Conservation (phyloP, 2,329 filamentous ascomycete genomes). For the Sarocladium strictum region DNA sequence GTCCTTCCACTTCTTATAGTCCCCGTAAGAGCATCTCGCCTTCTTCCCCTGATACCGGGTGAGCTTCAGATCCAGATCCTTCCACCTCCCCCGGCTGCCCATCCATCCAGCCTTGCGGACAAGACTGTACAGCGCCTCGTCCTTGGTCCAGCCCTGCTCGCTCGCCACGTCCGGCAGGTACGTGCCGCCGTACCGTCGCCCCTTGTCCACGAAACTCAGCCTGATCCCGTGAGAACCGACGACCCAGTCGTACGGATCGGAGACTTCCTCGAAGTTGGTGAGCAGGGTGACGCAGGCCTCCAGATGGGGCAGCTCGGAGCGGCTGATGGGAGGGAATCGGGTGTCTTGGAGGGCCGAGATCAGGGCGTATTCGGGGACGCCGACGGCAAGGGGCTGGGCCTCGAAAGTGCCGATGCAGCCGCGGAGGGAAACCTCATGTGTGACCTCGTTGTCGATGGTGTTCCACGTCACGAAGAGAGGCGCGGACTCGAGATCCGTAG, state of each 20-base stretch:
- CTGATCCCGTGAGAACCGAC: conserved; percentile 82
- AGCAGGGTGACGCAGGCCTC: conserved; percentile 73
- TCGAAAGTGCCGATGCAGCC: conserved; percentile 98
- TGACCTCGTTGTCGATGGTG: conserved; percentile 40
- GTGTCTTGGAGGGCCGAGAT: conserved; percentile 65
- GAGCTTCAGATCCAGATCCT: conserved; percentile 69
- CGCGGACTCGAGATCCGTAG: conserved; percentile 35
- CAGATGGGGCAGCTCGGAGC: conserved; percentile 49
- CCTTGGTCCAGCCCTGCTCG: conserved; percentile 93
- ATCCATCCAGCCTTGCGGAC: conserved; percentile 95
- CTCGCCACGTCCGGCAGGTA: conserved; percentile 88
- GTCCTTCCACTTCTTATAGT: conserved; percentile 74
- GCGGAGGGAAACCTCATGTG: conserved; percentile 62
- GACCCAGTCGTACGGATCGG: conserved; percentile 74
- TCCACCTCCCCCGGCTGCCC: conserved; percentile 74
- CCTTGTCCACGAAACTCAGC: conserved; percentile 73
- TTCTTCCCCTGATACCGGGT: conserved; percentile 85
- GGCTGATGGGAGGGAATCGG: conserved; percentile 52
- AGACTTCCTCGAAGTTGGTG: conserved; percentile 74
- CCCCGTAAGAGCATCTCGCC: conserved; percentile 60
- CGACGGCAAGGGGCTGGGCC: conserved; percentile 63
- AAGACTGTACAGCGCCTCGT: conserved; percentile 82
- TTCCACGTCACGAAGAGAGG: conserved; percentile 97
- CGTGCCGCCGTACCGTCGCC: conserved; percentile 72
- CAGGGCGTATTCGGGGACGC: conserved; percentile 73